Percentiles rank a stretch among this genome's conserved stretches.
Evolutionary conservation across 306 rosid species (phyloP).

Genomic region (Acacia crassicarpa): DNA sequence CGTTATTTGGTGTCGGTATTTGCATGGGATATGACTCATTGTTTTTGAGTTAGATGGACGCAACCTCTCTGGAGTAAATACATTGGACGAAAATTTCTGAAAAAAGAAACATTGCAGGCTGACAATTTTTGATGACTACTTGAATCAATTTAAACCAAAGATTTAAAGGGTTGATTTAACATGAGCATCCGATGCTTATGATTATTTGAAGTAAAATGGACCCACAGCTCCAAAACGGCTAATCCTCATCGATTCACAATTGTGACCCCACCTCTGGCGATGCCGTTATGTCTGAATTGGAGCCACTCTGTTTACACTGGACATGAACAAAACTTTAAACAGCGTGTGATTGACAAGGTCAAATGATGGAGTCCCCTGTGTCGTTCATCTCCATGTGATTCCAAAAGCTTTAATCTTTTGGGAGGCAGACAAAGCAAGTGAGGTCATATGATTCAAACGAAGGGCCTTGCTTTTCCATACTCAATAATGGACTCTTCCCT

Average conservation of each 20-base stretch:
- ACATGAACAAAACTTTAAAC: conserved; percentile 1
- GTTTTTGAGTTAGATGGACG: background rate
- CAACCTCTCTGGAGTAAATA: background rate
- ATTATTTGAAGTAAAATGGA: background rate
- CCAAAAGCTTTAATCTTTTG: conserved; percentile 24
- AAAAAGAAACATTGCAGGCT: background rate
- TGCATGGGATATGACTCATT: background rate
- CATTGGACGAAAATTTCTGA: background rate
- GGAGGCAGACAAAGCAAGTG: conserved; percentile 42
- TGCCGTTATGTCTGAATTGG: conserved; percentile 27
- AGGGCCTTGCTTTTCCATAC: conserved; percentile 37
- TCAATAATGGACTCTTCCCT: conserved; percentile 33
- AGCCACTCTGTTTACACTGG: conserved; percentile 7
- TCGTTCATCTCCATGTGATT: conserved; percentile 26
- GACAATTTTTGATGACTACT: background rate
- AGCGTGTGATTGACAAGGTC: background rate
- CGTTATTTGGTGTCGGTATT: background rate
- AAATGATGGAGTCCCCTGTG: conserved; percentile 2
- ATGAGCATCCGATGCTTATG: conserved; percentile 4
- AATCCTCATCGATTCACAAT: background rate
- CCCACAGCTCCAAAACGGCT: conserved; percentile 5
- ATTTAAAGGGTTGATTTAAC: background rate
- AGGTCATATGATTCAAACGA: background rate
- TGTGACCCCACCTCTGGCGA: background rate
- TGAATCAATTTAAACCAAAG: background rate